Base-by-base conservation (phyloP, 371 early-diverging fungal genomes). In the Mortierella sp. region DNA sequence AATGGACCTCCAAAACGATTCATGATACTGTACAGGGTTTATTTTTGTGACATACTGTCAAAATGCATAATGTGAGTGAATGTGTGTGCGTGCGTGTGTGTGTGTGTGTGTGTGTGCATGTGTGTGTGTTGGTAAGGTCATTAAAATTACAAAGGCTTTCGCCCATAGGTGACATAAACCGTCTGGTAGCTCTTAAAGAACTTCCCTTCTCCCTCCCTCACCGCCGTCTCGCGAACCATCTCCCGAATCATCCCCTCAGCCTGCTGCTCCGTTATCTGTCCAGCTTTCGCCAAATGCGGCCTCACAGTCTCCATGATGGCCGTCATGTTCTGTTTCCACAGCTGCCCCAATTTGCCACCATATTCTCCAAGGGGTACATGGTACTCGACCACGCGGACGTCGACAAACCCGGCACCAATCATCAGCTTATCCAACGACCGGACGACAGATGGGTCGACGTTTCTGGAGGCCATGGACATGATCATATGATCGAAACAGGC, bases 161-260 rank as follows among this genome's bases (percentile, higher is more conserved):
- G 67, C 61, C 82, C 86, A 70, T 48, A 75, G 19, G 82, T 77
- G 28, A 86, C 86, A 86, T 81, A 86, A 8, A 86, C 76, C 9
- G 69, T 86, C 73, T 77, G 76, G 37, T 77, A 81, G 31, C 75
- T 44, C 10, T 55, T 61, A 37, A 40, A 64, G n/a, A 71, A 71
- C n/a, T 16, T 3, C n/a, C 19, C 54, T 19, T 3, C 54, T 6
- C 19, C 54, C 10, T 1, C 59, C 13, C 31, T 13, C 5, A 28
- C 24, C 19, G 48, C 48, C 48, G 82, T 77, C 73, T 81, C 86
- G 28, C 69, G 54, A 34, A 37, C 21, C 76, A 76, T 76, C 14
- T 28, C 71, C 44, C 55, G 67, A 1, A 76, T 34, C 72, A 81
- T 74, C 53, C 81, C 79, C 61, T 51, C 13, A 26, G 79, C 77